Evolutionary conservation across 1,284 basidiomycete genomes (phyloP).

Genomic region (Clitocybe nebularis): DNA sequence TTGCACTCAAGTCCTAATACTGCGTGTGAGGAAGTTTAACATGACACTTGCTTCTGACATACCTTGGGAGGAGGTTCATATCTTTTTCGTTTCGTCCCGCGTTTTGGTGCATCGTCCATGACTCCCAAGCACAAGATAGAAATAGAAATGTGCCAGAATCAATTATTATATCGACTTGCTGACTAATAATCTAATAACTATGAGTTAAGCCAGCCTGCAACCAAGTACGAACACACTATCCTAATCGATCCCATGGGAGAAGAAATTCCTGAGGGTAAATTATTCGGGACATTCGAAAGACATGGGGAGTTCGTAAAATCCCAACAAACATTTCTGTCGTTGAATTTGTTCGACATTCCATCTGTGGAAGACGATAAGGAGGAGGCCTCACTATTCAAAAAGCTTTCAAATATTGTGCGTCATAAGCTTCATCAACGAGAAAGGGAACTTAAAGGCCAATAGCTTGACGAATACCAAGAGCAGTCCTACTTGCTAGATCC

Average conservation of each 20-base stretch:
- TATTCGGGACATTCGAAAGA: constrained; percentile 59
- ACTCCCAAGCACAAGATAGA: too few relatives aligned
- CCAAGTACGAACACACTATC: too few relatives aligned
- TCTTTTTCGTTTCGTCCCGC: constrained; percentile 39
- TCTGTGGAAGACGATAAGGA: constrained; percentile 44
- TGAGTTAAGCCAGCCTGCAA: too few relatives aligned
- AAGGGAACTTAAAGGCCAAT: constrained; percentile 5
- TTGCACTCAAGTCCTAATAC: constrained; percentile 33
- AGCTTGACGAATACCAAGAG: constrained; percentile 93
- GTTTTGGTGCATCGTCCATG: constrained; percentile 15
- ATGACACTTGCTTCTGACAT: constrained; percentile 14
- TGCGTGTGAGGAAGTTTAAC: constrained; percentile 13
- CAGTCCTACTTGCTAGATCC: constrained; percentile 95
- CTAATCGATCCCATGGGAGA: constrained; percentile 27
- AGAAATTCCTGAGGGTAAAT: constrained; percentile 37
- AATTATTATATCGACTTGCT: too few relatives aligned
- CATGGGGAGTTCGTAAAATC: constrained; percentile 52
- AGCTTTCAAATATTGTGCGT: constrained; percentile 43
- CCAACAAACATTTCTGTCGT: constrained; percentile 49
- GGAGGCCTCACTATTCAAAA: constrained; percentile 38
- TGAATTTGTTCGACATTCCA: constrained; percentile 45
- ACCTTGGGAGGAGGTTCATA: constrained; percentile 28
- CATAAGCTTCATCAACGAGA: too few relatives aligned
- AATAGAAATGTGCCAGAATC: background rate
- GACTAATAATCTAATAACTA: background rate